These are phyloP conservation scores for Chlamydomonas sphaeroides DNA, from an alignment of 139 green algal species.

Conservation along the genomic window DNA sequence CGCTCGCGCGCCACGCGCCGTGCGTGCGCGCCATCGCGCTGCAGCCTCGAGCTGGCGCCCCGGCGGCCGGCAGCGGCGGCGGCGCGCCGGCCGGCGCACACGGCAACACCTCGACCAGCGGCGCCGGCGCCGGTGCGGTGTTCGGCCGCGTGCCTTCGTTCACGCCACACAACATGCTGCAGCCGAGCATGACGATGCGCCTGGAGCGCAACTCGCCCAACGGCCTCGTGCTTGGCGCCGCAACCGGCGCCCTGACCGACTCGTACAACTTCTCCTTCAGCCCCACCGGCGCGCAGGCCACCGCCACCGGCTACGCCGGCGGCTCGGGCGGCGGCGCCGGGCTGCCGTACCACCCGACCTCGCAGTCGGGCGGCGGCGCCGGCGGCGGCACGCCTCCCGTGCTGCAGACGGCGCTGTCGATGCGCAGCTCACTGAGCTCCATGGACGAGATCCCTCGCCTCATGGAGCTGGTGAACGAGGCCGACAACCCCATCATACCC, in stretches of 20 bases:
- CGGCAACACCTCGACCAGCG: background rate
- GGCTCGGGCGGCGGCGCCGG: background rate
- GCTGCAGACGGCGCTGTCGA: constrained; percentile 18
- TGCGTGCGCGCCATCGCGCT: constrained; percentile 29
- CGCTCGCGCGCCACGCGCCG: constrained; percentile 16
- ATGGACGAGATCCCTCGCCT: constrained; percentile 38
- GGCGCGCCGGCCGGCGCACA: background rate
- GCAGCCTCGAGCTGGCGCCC: too few species aligned
- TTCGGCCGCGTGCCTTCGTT: constrained; percentile 23
- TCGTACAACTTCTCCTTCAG: constrained; percentile 22
- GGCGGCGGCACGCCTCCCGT: background rate
- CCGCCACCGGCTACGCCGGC: background rate
- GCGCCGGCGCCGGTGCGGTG: background rate
- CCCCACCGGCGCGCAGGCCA: background rate
- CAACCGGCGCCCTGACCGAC: background rate
- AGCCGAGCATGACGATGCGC: constrained; percentile 41
- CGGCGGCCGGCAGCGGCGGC: background rate
- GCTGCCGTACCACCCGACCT: too few species aligned
- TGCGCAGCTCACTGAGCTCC: constrained; percentile 1
- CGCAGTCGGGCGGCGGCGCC: too few species aligned
- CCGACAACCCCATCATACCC: constrained; percentile 35
- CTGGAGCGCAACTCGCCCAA: constrained; percentile 20
- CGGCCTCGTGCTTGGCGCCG: background rate
- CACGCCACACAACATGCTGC: constrained; percentile 23
- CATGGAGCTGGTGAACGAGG: constrained; percentile 40